These are phyloP conservation scores for Ceratocystis albifundus DNA, from an alignment of 2,329 filamentous ascomycete species.

Conservation along the genomic window DNA sequence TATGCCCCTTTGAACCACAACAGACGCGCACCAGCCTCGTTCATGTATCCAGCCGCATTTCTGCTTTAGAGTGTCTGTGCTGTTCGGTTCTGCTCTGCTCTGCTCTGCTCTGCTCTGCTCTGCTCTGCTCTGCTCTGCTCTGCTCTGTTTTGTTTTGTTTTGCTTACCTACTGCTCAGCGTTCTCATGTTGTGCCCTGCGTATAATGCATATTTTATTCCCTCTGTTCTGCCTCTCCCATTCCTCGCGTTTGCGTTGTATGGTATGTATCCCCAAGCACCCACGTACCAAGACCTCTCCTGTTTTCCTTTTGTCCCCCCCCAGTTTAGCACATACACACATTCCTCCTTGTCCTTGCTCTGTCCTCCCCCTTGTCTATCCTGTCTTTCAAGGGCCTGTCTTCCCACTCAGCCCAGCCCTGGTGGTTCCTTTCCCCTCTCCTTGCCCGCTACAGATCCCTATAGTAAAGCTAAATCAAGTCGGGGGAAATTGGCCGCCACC, in stretches of 20 bases:
- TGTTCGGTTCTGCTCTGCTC: not conserved
- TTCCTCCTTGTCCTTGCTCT: not conserved
- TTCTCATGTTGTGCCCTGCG: no score
- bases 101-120: no score
- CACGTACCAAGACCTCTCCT: not conserved
- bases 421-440: not conserved
- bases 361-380: not conserved
- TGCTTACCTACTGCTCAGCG: not conserved
- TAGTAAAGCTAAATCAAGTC: constrained; percentile 1
- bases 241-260: not conserved
- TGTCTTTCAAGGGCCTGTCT: not conserved
- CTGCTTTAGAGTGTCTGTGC: not conserved
- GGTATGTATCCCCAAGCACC: not conserved
- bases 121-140: no score
- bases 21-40: constrained; percentile 10
- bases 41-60: constrained; percentile 10
- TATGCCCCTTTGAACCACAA: not conserved
- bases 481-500: not conserved
- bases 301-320: not conserved
- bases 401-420: not conserved
- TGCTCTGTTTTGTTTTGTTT: not conserved
- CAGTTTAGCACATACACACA: not conserved
- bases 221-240: not conserved
- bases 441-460: constrained; percentile 1
- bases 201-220: not conserved